These are phyloP conservation scores for Acanthamoeba healyi DNA, from an alignment of 208 protist species.

Conservation along the genomic window DNA sequence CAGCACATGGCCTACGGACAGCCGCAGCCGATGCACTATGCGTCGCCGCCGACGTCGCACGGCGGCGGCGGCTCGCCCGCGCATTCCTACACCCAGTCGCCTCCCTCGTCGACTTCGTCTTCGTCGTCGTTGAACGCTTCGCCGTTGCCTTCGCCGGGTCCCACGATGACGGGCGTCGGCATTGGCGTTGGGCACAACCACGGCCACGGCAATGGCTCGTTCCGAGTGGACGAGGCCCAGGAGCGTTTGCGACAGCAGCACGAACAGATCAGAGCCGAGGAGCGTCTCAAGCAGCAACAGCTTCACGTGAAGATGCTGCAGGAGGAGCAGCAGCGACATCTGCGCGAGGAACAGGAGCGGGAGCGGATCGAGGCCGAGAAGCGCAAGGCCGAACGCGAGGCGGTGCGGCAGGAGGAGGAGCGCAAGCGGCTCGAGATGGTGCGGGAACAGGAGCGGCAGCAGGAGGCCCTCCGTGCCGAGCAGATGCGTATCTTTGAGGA, in stretches of 20 bases:
- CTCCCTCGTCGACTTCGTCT: not conserved
- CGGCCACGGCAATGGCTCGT: not conserved
- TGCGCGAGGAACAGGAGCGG: conserved; percentile 48
- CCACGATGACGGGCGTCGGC: too few relatives aligned
- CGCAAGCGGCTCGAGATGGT: not conserved
- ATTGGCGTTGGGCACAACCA: not conserved
- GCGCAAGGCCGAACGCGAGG: conserved; percentile 30
- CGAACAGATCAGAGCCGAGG: conserved; percentile 20
- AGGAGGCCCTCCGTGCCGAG: conserved; percentile 33
- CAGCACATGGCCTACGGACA: conserved; percentile 19
- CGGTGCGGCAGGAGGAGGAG: conserved; percentile 35
- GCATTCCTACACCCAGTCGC: not conserved
- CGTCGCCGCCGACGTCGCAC: not conserved
- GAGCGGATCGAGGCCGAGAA: conserved; percentile 19
- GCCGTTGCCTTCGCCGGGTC: not conserved
- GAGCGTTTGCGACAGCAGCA: conserved; percentile 1
- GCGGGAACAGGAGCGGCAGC: conserved; percentile 17
- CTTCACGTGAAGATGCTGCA: not conserved
- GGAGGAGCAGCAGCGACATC: conserved; percentile 66
- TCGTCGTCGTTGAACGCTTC: not conserved
- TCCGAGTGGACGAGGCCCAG: not conserved
- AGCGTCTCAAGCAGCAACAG: conserved; percentile 40
- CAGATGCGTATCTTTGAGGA: conserved; percentile 60
- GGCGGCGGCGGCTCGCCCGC: not conserved
- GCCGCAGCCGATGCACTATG: not conserved